Evolutionary conservation across 805 yeast genomes (phyloP).

Genomic region (Komagataella phaffii): DNA sequence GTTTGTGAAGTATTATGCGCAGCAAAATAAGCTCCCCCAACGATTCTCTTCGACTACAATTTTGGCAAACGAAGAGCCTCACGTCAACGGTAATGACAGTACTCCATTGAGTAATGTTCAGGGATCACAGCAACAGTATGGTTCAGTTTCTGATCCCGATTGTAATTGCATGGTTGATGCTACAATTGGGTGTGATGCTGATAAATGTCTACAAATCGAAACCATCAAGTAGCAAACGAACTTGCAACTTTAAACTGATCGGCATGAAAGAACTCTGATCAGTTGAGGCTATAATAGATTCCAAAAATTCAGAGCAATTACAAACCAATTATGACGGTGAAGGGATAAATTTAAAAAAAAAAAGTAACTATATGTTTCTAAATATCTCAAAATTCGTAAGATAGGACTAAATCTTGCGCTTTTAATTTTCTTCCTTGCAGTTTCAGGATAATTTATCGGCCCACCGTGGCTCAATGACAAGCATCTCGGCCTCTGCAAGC

Average conservation of each 20-base stretch:
- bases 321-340: background rate
- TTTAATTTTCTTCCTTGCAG: background rate
- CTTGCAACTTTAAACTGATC: background rate
- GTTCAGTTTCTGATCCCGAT: conserved; percentile 19
- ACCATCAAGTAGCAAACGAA: background rate
- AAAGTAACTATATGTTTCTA: background rate
- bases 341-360: background rate
- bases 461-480: conserved; percentile 2
- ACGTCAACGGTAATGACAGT: conserved; percentile 15
- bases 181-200: conserved; percentile 36
- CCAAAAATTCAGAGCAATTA: background rate
- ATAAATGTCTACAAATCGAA: conserved; percentile 20
- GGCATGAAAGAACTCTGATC: background rate
- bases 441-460: background rate
- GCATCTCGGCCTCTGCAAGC: conserved; percentile 1
- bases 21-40: conserved; percentile 15
- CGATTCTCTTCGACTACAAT: conserved; percentile 12
- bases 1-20: conserved; percentile 30
- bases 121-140: conserved; percentile 2
- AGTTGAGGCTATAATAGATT: no score
- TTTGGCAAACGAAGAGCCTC: conserved; percentile 1
- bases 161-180: conserved; percentile 34
- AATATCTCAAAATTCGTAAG: background rate
- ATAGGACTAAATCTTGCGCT: background rate
- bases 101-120: conserved; percentile 4